A percentile compares a stretch with the other conserved stretches of the same genome.
Evolutionary conservation across 1,284 basidiomycete species (phyloP).

Genomic region (Marasmius oreades): DNA sequence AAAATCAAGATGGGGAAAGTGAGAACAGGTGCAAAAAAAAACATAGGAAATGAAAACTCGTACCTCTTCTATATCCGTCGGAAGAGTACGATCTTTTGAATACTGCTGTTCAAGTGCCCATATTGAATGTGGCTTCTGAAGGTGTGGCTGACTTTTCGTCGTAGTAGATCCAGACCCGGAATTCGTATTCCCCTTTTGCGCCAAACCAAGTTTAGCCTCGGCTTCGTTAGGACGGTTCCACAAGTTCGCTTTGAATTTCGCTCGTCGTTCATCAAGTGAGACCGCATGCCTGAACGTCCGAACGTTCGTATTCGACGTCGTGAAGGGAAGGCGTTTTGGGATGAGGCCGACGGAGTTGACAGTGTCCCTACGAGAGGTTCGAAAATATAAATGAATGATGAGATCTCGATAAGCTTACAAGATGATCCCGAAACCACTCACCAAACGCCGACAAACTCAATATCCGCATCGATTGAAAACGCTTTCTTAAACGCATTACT

Average conservation of each 20-base stretch:
- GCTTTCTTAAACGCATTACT: constrained; percentile 54
- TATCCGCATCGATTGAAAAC: constrained; percentile 47
- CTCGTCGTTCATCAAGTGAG: constrained; percentile 53
- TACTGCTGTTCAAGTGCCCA: constrained; percentile 1
- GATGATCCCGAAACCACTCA: constrained; percentile 24
- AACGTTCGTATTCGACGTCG: constrained; percentile 44
- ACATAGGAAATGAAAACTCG: background rate
- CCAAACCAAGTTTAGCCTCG: constrained; percentile 15
- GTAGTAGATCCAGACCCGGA: background rate
- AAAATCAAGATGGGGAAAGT: background rate
- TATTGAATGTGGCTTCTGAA: background rate
- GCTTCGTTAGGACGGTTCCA: constrained; percentile 31
- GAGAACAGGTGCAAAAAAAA: background rate
- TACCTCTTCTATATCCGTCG: constrained; percentile 21
- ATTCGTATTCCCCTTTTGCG: background rate
- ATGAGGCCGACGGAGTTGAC: constrained; percentile 53
- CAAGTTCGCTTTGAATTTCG: constrained; percentile 45
- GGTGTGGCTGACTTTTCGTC: background rate
- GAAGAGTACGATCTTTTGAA: background rate
- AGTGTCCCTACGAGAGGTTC: constrained; percentile 44
- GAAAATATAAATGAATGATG: background rate
- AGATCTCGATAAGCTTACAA: background rate
- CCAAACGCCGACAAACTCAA: constrained; percentile 56
- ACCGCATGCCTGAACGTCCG: constrained; percentile 51
- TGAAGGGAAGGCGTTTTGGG: constrained; percentile 52